A percentile compares a stretch with the other conserved stretches of the same genome.
These are phyloP conservation scores for Phytopythium boreale DNA, from an alignment of 352 stramenopile species.

Conservation along the genomic window DNA sequence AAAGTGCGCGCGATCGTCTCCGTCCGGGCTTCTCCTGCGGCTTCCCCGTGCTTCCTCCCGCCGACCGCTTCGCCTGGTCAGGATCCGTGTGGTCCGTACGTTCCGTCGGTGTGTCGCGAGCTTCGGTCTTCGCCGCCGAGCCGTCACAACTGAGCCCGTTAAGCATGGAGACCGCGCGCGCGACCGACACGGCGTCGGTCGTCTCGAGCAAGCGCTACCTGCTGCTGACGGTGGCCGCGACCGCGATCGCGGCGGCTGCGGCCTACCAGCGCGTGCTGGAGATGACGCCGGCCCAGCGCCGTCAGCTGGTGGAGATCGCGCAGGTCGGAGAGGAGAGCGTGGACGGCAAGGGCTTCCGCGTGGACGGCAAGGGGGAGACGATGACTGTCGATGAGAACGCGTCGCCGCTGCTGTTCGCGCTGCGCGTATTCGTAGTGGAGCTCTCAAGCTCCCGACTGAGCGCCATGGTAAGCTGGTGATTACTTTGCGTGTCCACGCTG, in stretches of 20 bases:
- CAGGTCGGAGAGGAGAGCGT: background rate
- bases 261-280: constrained; percentile 37
- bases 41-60: background rate
- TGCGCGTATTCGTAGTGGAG: constrained; percentile 31
- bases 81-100: background rate
- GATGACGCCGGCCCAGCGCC: constrained; percentile 15
- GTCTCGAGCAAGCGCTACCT: constrained; percentile 58
- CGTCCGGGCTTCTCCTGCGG: background rate
- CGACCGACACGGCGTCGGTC: constrained; percentile 7
- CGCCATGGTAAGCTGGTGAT: constrained; percentile 34
- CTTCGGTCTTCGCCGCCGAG: background rate
- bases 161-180: background rate
- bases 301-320: constrained; percentile 3
- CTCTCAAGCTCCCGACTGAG: constrained; percentile 57
- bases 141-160: background rate
- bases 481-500: constrained; percentile 5
- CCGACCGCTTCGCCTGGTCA: background rate
- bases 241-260: constrained; percentile 42
- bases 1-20: background rate
- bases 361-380: background rate
- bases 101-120: background rate
- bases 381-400: constrained; percentile 5
- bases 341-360: background rate
- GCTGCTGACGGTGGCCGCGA: constrained; percentile 58
- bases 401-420: constrained; percentile 1